A percentile compares a stretch with the other conserved stretches of the same genome.
Evolutionary conservation across 306 rosid genomes (phyloP).

Genomic region (Glycine latifolia): DNA sequence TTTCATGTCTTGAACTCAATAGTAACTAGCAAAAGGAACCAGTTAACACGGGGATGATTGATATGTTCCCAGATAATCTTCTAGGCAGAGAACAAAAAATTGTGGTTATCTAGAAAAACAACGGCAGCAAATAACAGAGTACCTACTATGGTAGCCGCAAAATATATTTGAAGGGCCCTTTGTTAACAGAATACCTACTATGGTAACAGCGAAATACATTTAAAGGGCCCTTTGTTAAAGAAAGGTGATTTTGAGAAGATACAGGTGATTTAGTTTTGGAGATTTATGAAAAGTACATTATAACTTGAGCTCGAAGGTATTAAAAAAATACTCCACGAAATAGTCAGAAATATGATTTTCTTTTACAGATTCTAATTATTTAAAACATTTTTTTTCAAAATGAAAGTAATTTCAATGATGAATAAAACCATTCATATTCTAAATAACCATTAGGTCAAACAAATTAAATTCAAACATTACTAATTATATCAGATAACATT

Average conservation of each 20-base stretch:
- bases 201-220: not conserved
- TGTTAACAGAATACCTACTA: not conserved
- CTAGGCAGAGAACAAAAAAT: too few species aligned
- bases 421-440: not conserved
- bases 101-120: too few species aligned
- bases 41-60: too few species aligned
- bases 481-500: conserved; percentile 39
- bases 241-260: not conserved
- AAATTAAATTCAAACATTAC: conserved; percentile 37
- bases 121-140: not conserved
- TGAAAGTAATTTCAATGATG: not conserved
- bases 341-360: too few species aligned
- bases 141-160: not conserved
- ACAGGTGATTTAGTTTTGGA: not conserved
- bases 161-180: not conserved
- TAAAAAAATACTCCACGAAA: not conserved
- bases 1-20: too few species aligned
- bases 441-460: not conserved
- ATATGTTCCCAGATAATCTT: too few species aligned
- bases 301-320: not conserved
- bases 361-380: too few species aligned
- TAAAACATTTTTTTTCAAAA: not conserved
- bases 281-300: not conserved
- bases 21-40: too few species aligned
- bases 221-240: not conserved